Percentiles rank a stretch among this genome's conserved stretches.
Conservation (phyloP, 1,284 basidiomycete species). For the Irpex rosettiformis region DNA sequence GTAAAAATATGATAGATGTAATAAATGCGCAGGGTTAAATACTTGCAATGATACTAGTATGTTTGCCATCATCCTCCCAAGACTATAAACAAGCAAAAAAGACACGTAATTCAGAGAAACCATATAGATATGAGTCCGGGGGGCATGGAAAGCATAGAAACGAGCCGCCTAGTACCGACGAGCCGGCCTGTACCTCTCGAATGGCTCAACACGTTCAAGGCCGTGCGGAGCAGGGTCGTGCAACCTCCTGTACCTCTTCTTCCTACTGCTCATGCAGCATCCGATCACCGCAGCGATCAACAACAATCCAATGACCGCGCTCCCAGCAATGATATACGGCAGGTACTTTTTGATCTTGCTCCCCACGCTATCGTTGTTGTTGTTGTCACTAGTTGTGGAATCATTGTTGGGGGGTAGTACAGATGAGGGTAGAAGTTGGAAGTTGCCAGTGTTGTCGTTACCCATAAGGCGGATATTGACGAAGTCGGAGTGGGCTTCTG, state of each 20-base stretch:
- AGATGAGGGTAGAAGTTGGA: slow-evolving; percentile 49
- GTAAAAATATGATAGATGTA: background rate
- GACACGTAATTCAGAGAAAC: too few species aligned
- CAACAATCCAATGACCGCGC: slow-evolving; percentile 22
- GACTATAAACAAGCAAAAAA: background rate
- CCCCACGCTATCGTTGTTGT: slow-evolving; percentile 15
- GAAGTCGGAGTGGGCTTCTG: slow-evolving; percentile 47
- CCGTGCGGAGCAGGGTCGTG: slow-evolving; percentile 29
- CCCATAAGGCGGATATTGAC: slow-evolving; percentile 47
- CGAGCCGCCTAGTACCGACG: slow-evolving; percentile 28
- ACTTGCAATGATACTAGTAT: background rate
- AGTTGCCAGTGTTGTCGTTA: slow-evolving; percentile 39
- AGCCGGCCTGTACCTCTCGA: slow-evolving; percentile 28
- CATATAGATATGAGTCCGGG: too few species aligned
- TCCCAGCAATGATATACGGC: slow-evolving; percentile 30
- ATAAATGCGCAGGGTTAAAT: background rate
- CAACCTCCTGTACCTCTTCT: slow-evolving; percentile 32
- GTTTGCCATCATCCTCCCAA: background rate
- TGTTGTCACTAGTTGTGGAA: slow-evolving; percentile 11
- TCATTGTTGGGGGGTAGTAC: slow-evolving; percentile 18
- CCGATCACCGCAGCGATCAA: slow-evolving; percentile 21
- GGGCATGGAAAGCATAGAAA: too few species aligned
- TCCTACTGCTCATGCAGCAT: slow-evolving; percentile 28
- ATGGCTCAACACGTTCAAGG: slow-evolving; percentile 25
- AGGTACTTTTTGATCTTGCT: slow-evolving; percentile 27